Conservation (phyloP, 2,329 filamentous ascomycete genomes). For the Coleophoma cylindrospora region DNA sequence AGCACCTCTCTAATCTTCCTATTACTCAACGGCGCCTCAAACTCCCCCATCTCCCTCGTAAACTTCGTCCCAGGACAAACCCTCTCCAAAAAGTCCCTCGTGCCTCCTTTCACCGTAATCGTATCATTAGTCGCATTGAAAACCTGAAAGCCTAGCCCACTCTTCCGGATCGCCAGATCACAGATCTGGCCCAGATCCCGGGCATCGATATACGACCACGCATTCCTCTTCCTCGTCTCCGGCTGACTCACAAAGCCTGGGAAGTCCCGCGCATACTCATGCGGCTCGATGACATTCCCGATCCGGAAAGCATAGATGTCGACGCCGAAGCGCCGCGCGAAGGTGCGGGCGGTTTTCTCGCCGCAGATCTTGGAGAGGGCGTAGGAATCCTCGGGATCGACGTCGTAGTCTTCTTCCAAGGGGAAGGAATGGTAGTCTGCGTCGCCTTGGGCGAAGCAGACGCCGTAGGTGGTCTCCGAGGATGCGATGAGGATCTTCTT, state of each 20-base stretch:
- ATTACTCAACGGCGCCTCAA: conserved; percentile 57
- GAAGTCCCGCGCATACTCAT: conserved; percentile 53
- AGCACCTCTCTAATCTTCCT: conserved; percentile 53
- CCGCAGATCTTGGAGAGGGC: conserved; percentile 55
- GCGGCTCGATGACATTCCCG: conserved; percentile 56
- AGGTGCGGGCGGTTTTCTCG: conserved; percentile 49
- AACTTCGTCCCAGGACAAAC: conserved; percentile 43
- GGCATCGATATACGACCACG: conserved; percentile 60
- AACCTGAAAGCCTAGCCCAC: conserved; percentile 54
- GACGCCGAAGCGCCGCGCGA: conserved; percentile 46
- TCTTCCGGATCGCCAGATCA: conserved; percentile 44
- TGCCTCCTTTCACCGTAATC: conserved; percentile 49
- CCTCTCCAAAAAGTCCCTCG: conserved; percentile 45
- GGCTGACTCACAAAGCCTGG: conserved; percentile 44
- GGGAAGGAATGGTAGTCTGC: conserved; percentile 52
- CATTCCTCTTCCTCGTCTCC: conserved; percentile 47
- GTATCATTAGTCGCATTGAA: conserved; percentile 62
- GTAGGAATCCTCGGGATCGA: conserved; percentile 46
- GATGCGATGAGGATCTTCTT: conserved; percentile 57
- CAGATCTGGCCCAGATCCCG: conserved; percentile 58
- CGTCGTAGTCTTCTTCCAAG: conserved; percentile 52
- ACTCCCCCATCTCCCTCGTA: conserved; percentile 49
- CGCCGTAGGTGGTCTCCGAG: conserved; percentile 55
- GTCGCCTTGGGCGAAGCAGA: conserved; percentile 55
- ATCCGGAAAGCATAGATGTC: conserved; percentile 59